These are phyloP conservation scores for Trichoderma endophyticum DNA, from an alignment of 2,329 filamentous ascomycete species.

Conservation along the genomic window DNA sequence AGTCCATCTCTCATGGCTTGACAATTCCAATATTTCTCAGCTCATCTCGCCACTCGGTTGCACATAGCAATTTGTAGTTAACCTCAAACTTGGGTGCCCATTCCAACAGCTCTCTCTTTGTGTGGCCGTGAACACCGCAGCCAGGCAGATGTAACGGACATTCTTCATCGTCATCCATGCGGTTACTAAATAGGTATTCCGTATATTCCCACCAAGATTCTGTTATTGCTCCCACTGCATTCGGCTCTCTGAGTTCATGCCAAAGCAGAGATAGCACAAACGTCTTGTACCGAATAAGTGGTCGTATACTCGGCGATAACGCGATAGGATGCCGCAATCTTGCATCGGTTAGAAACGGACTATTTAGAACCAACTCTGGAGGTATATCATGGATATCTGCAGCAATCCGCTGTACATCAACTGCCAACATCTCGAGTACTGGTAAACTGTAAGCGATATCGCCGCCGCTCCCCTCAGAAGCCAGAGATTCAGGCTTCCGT, in stretches of 20 bases:
- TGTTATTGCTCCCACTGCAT: background rate
- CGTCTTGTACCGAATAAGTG: background rate
- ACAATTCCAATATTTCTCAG: background rate
- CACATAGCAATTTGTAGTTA: conserved; percentile 1
- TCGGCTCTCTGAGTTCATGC: background rate
- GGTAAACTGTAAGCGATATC: background rate
- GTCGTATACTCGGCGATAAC: background rate
- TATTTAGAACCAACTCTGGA: background rate
- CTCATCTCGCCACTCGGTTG: background rate
- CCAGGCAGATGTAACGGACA: background rate
- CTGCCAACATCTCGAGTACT: conserved; percentile 1
- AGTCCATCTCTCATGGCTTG: background rate
- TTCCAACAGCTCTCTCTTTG: background rate
- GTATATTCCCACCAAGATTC: conserved; percentile 1
- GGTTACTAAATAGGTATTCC: background rate
- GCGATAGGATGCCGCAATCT: background rate
- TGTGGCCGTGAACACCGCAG: conserved; percentile 1
- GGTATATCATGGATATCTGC: background rate
- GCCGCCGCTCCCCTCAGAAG: background rate
- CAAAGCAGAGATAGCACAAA: background rate
- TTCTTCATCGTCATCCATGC: background rate
- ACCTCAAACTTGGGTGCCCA: background rate
- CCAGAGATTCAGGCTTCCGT: background rate
- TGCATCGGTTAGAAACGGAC: background rate
- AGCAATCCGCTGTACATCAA: background rate